phyloP scores from a whole-genome alignment of 2,329 filamentous ascomycete species.

The Trichoderma asperellum region DNA sequence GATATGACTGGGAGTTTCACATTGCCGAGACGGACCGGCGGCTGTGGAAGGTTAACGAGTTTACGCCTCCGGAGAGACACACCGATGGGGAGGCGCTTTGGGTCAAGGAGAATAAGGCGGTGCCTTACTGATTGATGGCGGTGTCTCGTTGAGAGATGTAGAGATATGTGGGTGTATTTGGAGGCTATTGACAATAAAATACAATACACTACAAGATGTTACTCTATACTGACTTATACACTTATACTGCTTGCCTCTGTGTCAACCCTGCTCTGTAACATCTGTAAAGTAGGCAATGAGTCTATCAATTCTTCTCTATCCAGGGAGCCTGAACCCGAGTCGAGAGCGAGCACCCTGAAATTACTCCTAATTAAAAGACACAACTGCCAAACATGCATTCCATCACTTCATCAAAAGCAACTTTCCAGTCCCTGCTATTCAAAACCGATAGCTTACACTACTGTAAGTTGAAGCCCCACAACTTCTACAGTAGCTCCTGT shows the following conservation, averaged over 20 bases:
- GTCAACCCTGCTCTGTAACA: too few species aligned
- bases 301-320: too few species aligned
- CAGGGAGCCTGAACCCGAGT: too few species aligned
- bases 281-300: too few species aligned
- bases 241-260: too few species aligned
- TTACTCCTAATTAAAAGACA: too few species aligned
- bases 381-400: neutral
- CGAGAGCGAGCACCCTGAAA: too few species aligned
- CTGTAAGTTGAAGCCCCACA: neutral
- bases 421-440: neutral
- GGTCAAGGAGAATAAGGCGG: slow-evolving; percentile 29
- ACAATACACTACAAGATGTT: neutral
- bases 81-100: slow-evolving; percentile 45
- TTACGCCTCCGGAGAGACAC: slow-evolving; percentile 42
- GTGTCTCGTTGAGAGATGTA: too few species aligned
- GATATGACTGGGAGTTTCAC: slow-evolving; percentile 50
- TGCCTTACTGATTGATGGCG: neutral
- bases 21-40: slow-evolving; percentile 48
- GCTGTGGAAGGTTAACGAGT: slow-evolving; percentile 50
- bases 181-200: neutral
- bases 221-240: too few species aligned
- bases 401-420: neutral
- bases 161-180: neutral
- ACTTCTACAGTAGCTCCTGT: neutral
- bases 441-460: neutral